Conservation (phyloP, 2,329 filamentous ascomycete genomes). For the Cryphonectria nitschkei region DNA sequence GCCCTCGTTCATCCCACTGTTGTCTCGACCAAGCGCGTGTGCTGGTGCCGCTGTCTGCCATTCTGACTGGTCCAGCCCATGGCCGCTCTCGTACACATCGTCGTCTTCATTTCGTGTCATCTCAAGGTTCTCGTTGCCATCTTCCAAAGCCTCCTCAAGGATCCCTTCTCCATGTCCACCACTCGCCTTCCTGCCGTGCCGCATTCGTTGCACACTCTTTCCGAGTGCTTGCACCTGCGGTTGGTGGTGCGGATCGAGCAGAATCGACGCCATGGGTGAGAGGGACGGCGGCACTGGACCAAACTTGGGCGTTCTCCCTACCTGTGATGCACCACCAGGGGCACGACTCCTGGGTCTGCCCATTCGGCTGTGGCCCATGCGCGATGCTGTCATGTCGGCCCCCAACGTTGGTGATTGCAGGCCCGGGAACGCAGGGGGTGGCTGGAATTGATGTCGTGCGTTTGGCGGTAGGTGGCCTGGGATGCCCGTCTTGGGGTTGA, state of each 20-base stretch:
- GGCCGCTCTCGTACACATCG: slow-evolving; percentile 57
- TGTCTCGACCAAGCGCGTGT: slow-evolving; percentile 55
- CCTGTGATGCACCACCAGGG: slow-evolving; percentile 40
- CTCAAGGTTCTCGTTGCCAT: slow-evolving; percentile 43
- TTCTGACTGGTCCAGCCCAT: slow-evolving; percentile 59
- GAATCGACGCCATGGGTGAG: slow-evolving; percentile 72
- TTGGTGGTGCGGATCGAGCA: slow-evolving; percentile 77
- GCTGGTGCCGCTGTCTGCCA: slow-evolving; percentile 63
- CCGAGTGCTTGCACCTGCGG: slow-evolving; percentile 56
- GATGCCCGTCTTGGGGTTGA: slow-evolving; percentile 70
- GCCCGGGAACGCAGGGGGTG: slow-evolving; percentile 74
- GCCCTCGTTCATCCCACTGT: slow-evolving; percentile 50
- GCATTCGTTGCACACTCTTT: slow-evolving; percentile 52
- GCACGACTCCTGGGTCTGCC: slow-evolving; percentile 46
- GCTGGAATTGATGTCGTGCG: slow-evolving; percentile 66
- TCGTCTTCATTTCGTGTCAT: slow-evolving; percentile 62
- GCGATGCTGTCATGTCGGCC: slow-evolving; percentile 59
- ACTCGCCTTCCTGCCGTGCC: slow-evolving; percentile 42
- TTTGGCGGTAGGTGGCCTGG: slow-evolving; percentile 63
- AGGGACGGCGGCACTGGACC: slow-evolving; percentile 52
- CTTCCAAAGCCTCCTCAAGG: slow-evolving; percentile 60
- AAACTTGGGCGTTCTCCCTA: slow-evolving; percentile 47
- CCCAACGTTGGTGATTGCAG: slow-evolving; percentile 65
- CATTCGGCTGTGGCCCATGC: slow-evolving; percentile 49
- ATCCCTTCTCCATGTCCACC: slow-evolving; percentile 54